phyloP scores from a whole-genome alignment of 805 yeast genomes.

The Saccharomycopsis javanensis region DNA sequence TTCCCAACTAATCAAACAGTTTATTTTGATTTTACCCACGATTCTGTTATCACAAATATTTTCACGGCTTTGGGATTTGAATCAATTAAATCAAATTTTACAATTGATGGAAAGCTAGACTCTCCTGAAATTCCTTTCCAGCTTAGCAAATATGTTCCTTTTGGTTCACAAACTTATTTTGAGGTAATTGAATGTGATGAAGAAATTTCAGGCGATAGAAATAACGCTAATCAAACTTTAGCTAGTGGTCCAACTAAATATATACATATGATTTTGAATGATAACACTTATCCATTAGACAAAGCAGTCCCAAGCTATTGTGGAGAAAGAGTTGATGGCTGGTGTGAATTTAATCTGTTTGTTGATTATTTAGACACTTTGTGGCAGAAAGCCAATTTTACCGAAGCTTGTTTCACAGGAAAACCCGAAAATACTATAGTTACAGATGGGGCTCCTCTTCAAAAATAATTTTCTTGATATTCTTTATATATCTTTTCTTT shows the following conservation, averaged over 20 bases:
- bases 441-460: slow-evolving; percentile 15
- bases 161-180: slow-evolving; percentile 19
- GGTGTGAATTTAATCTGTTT: slow-evolving; percentile 20
- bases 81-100: slow-evolving; percentile 15
- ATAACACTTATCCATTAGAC: slow-evolving; percentile 18
- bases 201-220: slow-evolving; percentile 20
- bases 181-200: slow-evolving; percentile 21
- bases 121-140: slow-evolving; percentile 11
- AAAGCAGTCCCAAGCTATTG: slow-evolving; percentile 19
- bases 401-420: slow-evolving; percentile 12
- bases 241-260: slow-evolving; percentile 11
- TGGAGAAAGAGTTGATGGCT: slow-evolving; percentile 21
- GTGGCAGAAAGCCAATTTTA: slow-evolving; percentile 15
- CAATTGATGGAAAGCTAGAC: slow-evolving; percentile 7
- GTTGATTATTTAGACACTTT: slow-evolving; percentile 20
- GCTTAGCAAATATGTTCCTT: slow-evolving; percentile 19
- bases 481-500: background rate
- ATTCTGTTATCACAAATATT: slow-evolving; percentile 53
- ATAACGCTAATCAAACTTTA: background rate
- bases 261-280: slow-evolving; percentile 20
- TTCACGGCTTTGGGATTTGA: slow-evolving; percentile 55
- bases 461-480: background rate
- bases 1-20: slow-evolving; percentile 40
- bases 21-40: slow-evolving; percentile 69
- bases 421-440: slow-evolving; percentile 6